Conservation (phyloP, 2,329 filamentous ascomycete genomes). For the Ophiognomonia clavigignenti-juglandacearum region DNA sequence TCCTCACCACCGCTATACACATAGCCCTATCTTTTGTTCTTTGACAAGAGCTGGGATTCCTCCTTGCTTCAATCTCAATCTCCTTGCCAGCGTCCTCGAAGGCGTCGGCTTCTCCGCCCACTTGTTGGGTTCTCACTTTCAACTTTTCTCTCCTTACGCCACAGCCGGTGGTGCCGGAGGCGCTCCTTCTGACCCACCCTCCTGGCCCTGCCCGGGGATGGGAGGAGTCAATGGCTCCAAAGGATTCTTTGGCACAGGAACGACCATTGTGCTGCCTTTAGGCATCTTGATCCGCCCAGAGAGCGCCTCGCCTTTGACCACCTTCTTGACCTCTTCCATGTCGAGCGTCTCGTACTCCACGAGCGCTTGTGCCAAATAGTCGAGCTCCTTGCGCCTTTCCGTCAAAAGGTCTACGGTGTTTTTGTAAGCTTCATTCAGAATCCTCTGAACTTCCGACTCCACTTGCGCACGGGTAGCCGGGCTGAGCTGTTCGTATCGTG, state of each 20-base stretch:
- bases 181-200: conserved; percentile 10
- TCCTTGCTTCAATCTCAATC: too few species aligned
- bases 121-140: too few species aligned
- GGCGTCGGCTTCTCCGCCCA: too few species aligned
- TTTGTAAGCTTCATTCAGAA: conserved; percentile 75
- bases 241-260: conserved; percentile 43
- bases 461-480: conserved; percentile 82
- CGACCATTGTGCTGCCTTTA: conserved; percentile 54
- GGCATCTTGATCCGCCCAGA: conserved; percentile 60
- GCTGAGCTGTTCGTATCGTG: conserved; percentile 76
- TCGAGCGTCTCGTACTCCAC: conserved; percentile 92
- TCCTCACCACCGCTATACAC: too few species aligned
- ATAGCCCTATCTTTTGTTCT: too few species aligned
- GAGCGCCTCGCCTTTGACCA: conserved; percentile 81
- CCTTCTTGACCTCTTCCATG: conserved; percentile 83
- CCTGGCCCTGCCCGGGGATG: conserved; percentile 10
- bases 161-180: conserved; percentile 13
- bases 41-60: too few species aligned
- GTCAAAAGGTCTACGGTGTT: conserved; percentile 69
- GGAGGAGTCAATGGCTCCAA: conserved; percentile 15
- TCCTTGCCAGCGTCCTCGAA: too few species aligned
- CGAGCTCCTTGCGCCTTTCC: conserved; percentile 76
- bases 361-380: conserved; percentile 80
- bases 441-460: conserved; percentile 79
- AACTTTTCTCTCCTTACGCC: neutral